Base-by-base conservation (phyloP, 163 green algal genomes). In the Chlamydomonas reinhardtii region DNA sequence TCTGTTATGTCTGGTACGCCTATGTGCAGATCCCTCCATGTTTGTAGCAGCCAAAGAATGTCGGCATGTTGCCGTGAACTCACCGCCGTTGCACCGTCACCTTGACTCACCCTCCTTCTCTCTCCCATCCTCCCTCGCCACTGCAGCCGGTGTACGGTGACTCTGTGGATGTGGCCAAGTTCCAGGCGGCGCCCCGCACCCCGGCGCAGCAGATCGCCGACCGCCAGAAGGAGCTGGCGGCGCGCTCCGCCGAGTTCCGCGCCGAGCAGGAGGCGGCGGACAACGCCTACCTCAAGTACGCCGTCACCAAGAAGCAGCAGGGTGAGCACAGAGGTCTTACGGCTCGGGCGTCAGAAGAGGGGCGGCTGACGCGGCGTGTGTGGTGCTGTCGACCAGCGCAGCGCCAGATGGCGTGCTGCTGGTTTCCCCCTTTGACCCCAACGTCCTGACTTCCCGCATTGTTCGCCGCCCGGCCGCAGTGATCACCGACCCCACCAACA, bases 401-500 rank as follows among this genome's bases (percentile, higher is more conserved):
- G n/a, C n/a, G n/a, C n/a, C n/a, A n/a, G n/a, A n/a, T n/a, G n/a
- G n/a, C n/a, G n/a, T n/a, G n/a, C n/a, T n/a, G n/a, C n/a, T n/a
- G n/a, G n/a, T n/a, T n/a, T n/a, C n/a, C n/a, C n/a, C n/a, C n/a
- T n/a, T n/a, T n/a, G n/a, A n/a, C n/a, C n/a, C n/a, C n/a, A n/a
- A n/a, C n/a, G n/a, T n/a, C n/a, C n/a, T n/a, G n/a, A n/a, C n/a
- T n/a, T n/a, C n/a, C n/a, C n/a, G n/a, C n/a, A n/a, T n/a, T n/a
- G n/a, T n/a, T 14, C 14, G 48, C 48, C 48, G 11, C 11, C 48
- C 59, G 17, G 59, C 59, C 59, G 56, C 81, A 87, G 81, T 87
- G n/a, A 37, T 89, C 25, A 74, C 65, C 15, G 84, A 93, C 84
- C 88, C 90, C 31, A 84, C 59, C 84, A 94, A 94, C 90, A 89